Base-by-base conservation (phyloP, 805 yeast species). In the Yarrowia yakushimensis region DNA sequence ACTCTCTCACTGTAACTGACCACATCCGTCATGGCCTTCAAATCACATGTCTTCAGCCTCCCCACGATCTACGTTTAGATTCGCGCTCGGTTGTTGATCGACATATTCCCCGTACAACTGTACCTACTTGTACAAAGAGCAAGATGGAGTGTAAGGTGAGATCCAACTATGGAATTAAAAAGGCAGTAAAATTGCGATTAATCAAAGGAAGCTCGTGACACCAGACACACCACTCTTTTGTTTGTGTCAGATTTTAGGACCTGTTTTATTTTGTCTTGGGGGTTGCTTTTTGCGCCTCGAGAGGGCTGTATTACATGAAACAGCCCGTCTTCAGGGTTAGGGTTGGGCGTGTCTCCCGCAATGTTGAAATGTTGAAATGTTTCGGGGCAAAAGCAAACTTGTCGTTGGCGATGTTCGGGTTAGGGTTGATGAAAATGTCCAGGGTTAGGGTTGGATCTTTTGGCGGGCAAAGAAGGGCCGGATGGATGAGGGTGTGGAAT, bases 1-100 rank as follows among this genome's bases (percentile, higher is more conserved):
- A 33, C 37, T 4, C 9, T 5, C 22, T 2, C 22, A 3, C n/a
- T 18, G 39, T 36, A 8, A 15, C 13, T 22, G 9, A 15, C 10
- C 10, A 2, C 37, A 5, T 36, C 22, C 18, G 22, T 34, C 18
- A 36, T 9, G 13, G n/a, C 13, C 4, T 13, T 18, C 18, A 33
- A 33, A 33, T 15, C 36, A 15, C 36, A 33, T 30, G 33, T 30
- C 33, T 15, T 11, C 33, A 30, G 15, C 33, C 11, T 12, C 33
- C 41, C 23, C 25, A 20, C 43, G 45, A 41, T 41, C 45, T 41
- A 41, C 45, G 45, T 41, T 41, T 41, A 41, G 45, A 41, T 41
- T 41, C 45, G 45, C 45, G 45, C 42, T n/a, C 20, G 23, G 42
- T 37, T 34, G 18, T 13, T 7, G 45, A 41, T 41, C 45, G 45